Percentiles rank a stretch among this genome's conserved stretches.
Evolutionary conservation across 2,329 filamentous ascomycete species (phyloP).

Genomic region (Ampelomyces quisqualis): DNA sequence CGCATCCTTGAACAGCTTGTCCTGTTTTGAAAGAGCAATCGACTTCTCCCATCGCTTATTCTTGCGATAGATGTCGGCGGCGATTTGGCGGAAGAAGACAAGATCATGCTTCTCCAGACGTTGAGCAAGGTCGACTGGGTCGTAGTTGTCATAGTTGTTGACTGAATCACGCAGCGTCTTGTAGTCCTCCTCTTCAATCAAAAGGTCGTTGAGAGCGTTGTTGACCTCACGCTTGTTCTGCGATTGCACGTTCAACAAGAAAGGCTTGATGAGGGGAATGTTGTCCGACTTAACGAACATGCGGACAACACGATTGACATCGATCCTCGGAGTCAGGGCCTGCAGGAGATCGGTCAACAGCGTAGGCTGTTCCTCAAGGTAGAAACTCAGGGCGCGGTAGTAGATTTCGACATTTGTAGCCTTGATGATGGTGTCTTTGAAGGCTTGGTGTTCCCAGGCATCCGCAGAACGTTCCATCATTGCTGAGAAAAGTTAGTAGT

Average conservation of each 20-base stretch:
- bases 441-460: constrained; percentile 98
- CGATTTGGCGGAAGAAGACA: constrained; percentile 99
- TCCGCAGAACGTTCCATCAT: constrained; percentile 98
- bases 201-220: constrained; percentile 92
- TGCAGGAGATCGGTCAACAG: constrained; percentile 94
- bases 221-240: constrained; percentile 99
- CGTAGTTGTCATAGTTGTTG: constrained; percentile 99
- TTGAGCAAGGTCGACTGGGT: constrained; percentile 86
- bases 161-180: constrained; percentile 97
- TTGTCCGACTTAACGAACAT: constrained; percentile 99
- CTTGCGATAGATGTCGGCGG: constrained; percentile 97
- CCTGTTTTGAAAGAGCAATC: constrained; percentile 95
- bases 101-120: constrained; percentile 96
- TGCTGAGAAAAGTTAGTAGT: constrained; percentile 47
- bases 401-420: constrained; percentile 98
- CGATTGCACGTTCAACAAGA: constrained; percentile 90
- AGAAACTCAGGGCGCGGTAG: constrained; percentile 95
- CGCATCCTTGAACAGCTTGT: constrained; percentile 99
- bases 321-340: constrained; percentile 85
- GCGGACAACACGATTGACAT: constrained; percentile 97
- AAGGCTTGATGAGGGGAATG: constrained; percentile 96
- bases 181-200: constrained; percentile 99
- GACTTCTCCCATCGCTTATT: constrained; percentile 99
- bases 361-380: constrained; percentile 94
- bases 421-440: constrained; percentile 98